These are phyloP conservation scores for Fusarium hainanense DNA, from an alignment of 2,329 filamentous ascomycete genomes.

Conservation along the genomic window DNA sequence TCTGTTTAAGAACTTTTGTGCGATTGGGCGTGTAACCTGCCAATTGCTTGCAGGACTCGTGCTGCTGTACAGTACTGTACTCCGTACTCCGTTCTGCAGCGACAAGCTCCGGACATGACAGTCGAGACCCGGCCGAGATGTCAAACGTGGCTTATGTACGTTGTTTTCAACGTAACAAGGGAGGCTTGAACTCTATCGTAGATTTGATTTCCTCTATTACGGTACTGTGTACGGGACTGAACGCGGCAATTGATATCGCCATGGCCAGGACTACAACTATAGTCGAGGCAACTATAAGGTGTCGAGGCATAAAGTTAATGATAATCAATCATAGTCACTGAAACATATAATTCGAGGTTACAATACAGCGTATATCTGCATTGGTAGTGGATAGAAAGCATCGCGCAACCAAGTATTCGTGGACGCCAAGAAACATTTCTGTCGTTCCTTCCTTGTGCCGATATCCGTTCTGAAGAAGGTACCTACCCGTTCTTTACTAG, in stretches of 20 bases:
- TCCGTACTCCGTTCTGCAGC: neutral
- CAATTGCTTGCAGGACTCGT: constrained; percentile 24
- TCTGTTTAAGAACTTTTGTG: constrained; percentile 22
- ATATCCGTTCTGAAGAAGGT: constrained; percentile 12
- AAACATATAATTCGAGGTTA: constrained; percentile 18
- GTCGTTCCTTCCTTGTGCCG: constrained; percentile 26
- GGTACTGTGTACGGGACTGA: neutral
- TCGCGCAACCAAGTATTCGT: constrained; percentile 2
- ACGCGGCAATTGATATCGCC: constrained; percentile 13
- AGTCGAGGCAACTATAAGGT: neutral
- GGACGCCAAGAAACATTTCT: constrained; percentile 13
- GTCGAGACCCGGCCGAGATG: constrained; percentile 38
- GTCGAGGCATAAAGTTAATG: neutral
- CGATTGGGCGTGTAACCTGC: neutral
- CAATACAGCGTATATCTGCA: constrained; percentile 9
- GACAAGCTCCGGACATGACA: constrained; percentile 25
- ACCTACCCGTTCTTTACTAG: constrained; percentile 45
- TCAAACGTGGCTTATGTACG: constrained; percentile 36
- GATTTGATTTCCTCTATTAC: constrained; percentile 11
- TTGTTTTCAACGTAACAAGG: constrained; percentile 5
- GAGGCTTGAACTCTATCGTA: constrained; percentile 29
- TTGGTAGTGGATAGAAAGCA: constrained; percentile 13
- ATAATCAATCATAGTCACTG: constrained; percentile 3
- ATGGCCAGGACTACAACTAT: neutral
- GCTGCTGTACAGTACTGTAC: neutral